phyloP scores from a whole-genome alignment of 345 rosid genomes.

The Pelargonium nanum region DNA sequence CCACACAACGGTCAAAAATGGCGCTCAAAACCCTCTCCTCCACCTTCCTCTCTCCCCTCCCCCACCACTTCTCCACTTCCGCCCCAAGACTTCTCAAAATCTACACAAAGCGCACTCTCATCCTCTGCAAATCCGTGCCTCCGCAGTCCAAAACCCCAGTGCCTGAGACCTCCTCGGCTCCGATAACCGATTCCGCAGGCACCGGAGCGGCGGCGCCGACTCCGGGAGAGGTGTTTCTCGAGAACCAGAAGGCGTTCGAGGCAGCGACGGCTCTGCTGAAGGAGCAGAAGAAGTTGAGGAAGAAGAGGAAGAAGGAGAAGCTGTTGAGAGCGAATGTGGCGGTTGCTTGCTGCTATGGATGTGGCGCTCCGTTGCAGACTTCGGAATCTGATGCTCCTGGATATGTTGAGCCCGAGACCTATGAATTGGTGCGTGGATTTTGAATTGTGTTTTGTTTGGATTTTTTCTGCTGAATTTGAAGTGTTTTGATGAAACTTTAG shows the following conservation, averaged over 20 bases:
- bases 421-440: slow-evolving; percentile 45
- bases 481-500: background rate
- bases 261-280: slow-evolving; percentile 40
- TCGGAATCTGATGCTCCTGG: slow-evolving; percentile 71
- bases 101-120: slow-evolving; percentile 14
- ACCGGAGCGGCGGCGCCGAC: slow-evolving; percentile 69
- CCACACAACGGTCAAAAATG: no score
- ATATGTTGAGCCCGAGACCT: slow-evolving; percentile 50
- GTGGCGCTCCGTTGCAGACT: slow-evolving; percentile 94
- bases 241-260: slow-evolving; percentile 44
- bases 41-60: slow-evolving; percentile 34
- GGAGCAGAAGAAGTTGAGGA: slow-evolving; percentile 37
- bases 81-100: slow-evolving; percentile 22
- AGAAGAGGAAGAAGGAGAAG: slow-evolving; percentile 28
- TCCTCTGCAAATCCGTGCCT: slow-evolving; percentile 30
- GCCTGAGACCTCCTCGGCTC: slow-evolving; percentile 10
- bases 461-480: background rate
- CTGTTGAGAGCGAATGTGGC: slow-evolving; percentile 31
- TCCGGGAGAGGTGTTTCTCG: slow-evolving; percentile 61
- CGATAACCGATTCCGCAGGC: slow-evolving; percentile 34
- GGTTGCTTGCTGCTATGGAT: slow-evolving; percentile 62
- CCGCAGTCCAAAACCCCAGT: slow-evolving; percentile 20
- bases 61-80: slow-evolving; percentile 20
- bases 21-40: slow-evolving; percentile 38
- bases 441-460: background rate